Base-by-base conservation (phyloP, 73 alveolate species). In the Paramecium bursaria region DNA sequence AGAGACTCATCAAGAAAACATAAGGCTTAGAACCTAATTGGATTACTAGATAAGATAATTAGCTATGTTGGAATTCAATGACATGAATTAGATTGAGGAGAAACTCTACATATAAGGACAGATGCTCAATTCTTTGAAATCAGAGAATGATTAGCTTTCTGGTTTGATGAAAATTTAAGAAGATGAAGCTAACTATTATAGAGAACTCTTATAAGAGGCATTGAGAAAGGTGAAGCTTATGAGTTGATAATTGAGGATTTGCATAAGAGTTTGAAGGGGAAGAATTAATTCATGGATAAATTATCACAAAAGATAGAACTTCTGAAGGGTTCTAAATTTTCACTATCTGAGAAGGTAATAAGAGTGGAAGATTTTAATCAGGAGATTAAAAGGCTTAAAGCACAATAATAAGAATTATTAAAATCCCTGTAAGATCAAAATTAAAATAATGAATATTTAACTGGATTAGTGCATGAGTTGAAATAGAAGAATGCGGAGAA, bases 211-310 rank as follows among this genome's bases (percentile, higher is more conserved):
- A 67, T 35, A 42, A 9, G 82, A 67, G 22, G 44, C 82, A 21
- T 14, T 67, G 19, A 67, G 44, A 67, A 67, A 53, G 22, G 82
- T 67, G 4, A 67, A 39, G 44, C 46, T 4, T 67, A 67, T 42
- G 82, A 67, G 44, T 53, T 39, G 44, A 35, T 57, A 14, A 67
- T 67, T 67, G 82, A 67, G n/a, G 82, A 67, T 67, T 27, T 67
- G 2, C 82, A 67, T 67, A 67, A 67, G 23, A 67, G 44, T 67
- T 13, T 67, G 2, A 67, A 67, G 33, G 82, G 82, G 7, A 67
- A 67, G 21, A 67, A 67, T n/a, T 17, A 42, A 33, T 67, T 67
- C 35, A 67, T 67, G 82, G 82, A 67, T 67, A 31, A 67, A 67
- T 42, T 67, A 11, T 53, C 82, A 1, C 50, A 33, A 33, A 67